Conservation (phyloP, 192 early-diverging fungal genomes). For the Gigaspora rosea region DNA sequence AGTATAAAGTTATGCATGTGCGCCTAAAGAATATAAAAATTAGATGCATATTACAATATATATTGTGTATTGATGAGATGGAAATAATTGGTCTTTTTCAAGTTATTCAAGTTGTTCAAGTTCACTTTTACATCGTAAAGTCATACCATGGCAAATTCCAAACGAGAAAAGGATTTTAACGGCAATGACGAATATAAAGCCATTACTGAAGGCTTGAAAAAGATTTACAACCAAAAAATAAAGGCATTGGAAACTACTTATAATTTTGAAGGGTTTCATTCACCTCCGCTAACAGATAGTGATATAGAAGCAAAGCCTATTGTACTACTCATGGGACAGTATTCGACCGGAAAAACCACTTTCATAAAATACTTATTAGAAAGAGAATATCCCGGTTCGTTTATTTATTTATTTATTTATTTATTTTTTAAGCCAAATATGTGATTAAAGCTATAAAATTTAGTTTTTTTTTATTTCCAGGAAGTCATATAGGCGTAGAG, state of each 20-base stretch:
- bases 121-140: too few species aligned
- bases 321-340: conserved; percentile 84
- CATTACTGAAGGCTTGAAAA: conserved; percentile 67
- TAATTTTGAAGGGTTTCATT: conserved; percentile 82
- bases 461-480: conserved; percentile 27
- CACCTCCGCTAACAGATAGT: conserved; percentile 73
- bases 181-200: conserved; percentile 56
- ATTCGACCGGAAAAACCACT: conserved; percentile 85
- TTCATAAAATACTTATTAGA: conserved; percentile 79
- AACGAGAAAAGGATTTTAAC: too few species aligned
- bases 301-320: conserved; percentile 89
- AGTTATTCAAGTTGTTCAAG: too few species aligned
- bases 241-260: conserved; percentile 71
- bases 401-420: neutral
- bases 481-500: conserved; percentile 83
- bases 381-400: conserved; percentile 67
- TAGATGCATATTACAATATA: too few species aligned
- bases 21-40: too few species aligned
- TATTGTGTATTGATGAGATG: too few species aligned
- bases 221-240: conserved; percentile 71
- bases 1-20: too few species aligned
- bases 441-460: too few species aligned
- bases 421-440: neutral
- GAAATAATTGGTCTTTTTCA: too few species aligned
- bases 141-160: too few species aligned